Evolutionary conservation across 495 filamentous ascomycete genomes (phyloP).

Genomic region (Penicillium robsamsonii): DNA sequence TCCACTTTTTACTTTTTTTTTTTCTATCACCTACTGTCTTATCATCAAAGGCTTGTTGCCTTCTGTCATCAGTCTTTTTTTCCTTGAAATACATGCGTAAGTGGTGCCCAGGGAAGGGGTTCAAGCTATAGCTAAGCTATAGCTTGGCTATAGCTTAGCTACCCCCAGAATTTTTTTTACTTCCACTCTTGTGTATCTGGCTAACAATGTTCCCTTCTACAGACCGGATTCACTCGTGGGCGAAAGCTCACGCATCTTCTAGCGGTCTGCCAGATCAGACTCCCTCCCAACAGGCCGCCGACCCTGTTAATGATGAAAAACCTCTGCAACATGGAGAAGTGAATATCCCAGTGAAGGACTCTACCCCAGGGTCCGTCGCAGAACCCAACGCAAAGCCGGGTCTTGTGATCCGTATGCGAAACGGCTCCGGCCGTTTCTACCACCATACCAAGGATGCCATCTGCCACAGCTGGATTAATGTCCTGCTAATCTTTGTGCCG

Average conservation of each 20-base stretch:
- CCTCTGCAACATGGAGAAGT: conserved; percentile 37
- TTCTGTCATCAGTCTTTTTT: conserved; percentile 10
- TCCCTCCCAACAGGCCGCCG: conserved; percentile 8
- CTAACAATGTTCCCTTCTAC: conserved; percentile 15
- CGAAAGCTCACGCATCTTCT: conserved; percentile 49
- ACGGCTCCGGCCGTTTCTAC: conserved; percentile 36
- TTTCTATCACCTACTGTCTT: background rate
- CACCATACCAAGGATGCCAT: conserved; percentile 41
- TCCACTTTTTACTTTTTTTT: background rate
- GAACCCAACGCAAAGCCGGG: conserved; percentile 28
- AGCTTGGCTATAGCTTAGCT: background rate
- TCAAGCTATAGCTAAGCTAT: background rate
- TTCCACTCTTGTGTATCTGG: conserved; percentile 1
- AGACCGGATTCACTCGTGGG: conserved; percentile 51
- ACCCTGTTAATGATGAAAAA: conserved; percentile 14
- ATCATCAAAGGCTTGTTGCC: conserved; percentile 9
- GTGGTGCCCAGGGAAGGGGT: conserved; percentile 14
- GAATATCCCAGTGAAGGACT: conserved; percentile 26
- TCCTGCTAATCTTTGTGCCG: conserved; percentile 77
- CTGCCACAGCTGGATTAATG: conserved; percentile 69
- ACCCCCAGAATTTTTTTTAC: background rate
- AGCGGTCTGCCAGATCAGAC: conserved; percentile 12
- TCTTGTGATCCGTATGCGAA: conserved; percentile 33
- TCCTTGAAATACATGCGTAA: conserved; percentile 46
- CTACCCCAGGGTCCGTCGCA: conserved; percentile 22